Base-by-base conservation (phyloP, 805 yeast species). In the Yarrowia porcina region DNA sequence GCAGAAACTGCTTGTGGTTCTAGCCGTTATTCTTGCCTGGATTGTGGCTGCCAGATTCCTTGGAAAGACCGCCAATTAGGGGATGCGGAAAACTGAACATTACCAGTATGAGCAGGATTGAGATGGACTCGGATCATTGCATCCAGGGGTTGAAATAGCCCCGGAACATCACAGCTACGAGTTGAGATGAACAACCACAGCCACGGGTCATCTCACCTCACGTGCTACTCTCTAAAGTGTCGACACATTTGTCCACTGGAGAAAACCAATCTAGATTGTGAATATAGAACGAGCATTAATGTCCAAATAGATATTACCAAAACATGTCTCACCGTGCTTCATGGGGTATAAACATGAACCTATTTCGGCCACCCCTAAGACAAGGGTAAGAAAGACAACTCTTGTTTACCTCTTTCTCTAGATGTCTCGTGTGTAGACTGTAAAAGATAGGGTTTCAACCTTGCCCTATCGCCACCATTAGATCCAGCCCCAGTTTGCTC, bases 1-100 rank as follows among this genome's bases (percentile, higher is more conserved):
- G 18, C 61, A 56, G 39, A 39, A 30, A 11, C 30, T 56, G 15
- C 49, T 56, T 4, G 39, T 56, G 13, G 61, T 39, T 20, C 17
- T 56, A 30, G 61, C 61, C 10, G 49, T 41, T 4, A 28, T 56
- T 30, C 36, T 56, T 4, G 61, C 61, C 27, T 56, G 61, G 61
- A 32, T 56, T 3, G 61, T 56, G 4, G 61, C 61, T 6, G 49
- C 61, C 6, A 18, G 61, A 32, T 28, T 56, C 7, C 49, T 39
- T 2, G 61, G 61, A 17, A 52, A 52, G 44, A 52, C 61, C 7
- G 47, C 61, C 6, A 39, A 39, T 30, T 64, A 67, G 13, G 20
- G 23, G n/a, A n/a, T n/a, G n/a, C n/a, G n/a, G n/a, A n/a, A n/a
- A n/a, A n/a, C n/a, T n/a, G n/a, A n/a, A n/a, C n/a, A n/a, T n/a